These are phyloP conservation scores for Thelonectria discophora DNA, from an alignment of 2,329 filamentous ascomycete species.

Conservation along the genomic window DNA sequence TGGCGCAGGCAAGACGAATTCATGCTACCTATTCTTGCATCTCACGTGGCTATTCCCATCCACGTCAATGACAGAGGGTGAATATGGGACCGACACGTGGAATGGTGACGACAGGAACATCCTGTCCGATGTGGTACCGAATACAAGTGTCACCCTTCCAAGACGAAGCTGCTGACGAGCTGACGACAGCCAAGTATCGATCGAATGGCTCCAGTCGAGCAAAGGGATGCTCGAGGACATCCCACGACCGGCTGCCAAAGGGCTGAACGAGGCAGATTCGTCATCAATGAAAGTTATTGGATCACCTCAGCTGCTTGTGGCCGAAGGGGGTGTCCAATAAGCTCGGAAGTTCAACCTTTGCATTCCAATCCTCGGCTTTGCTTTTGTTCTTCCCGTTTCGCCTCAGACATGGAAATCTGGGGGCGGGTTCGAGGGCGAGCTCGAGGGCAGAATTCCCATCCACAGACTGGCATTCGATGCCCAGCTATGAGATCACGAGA, in stretches of 20 bases:
- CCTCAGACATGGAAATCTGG: background rate
- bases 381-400: background rate
- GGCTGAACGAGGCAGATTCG: background rate
- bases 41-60: constrained; percentile 13
- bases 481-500: background rate
- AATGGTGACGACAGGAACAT: background rate
- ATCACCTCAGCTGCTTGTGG: background rate
- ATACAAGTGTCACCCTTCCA: background rate
- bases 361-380: background rate
- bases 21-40: constrained; percentile 3
- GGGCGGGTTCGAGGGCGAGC: background rate
- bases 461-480: constrained; percentile 14
- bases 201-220: background rate
- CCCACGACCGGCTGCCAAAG: background rate
- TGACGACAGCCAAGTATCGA: background rate
- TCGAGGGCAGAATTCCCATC: constrained; percentile 4
- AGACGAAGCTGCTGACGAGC: background rate
- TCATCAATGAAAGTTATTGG: background rate
- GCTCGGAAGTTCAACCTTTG: background rate
- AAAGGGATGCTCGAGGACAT: background rate
- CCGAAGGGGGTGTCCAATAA: background rate
- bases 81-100: constrained; percentile 3
- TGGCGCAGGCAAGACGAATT: constrained; percentile 6
- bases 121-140: constrained; percentile 2
- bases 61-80: background rate